Percentiles rank a stretch among this genome's conserved stretches.
Conservation (phyloP, 2,329 filamentous ascomycete genomes). For the Annulohypoxylon truncatum region DNA sequence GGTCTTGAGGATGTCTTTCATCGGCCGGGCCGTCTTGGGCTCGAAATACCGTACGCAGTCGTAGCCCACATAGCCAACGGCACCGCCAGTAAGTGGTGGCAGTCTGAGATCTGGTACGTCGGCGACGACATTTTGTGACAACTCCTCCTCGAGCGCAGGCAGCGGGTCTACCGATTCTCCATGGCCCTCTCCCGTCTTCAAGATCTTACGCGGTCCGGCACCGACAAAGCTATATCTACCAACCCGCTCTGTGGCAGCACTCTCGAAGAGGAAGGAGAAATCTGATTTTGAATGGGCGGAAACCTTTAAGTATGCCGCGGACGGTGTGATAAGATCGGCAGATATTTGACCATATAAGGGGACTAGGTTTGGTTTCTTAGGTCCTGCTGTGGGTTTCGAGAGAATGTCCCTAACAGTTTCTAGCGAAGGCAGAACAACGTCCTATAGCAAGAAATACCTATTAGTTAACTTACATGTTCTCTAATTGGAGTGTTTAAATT, state of each 20-base stretch:
- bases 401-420: constrained; percentile 60
- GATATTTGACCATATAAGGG: constrained; percentile 86
- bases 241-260: constrained; percentile 91
- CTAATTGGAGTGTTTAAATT: constrained; percentile 6
- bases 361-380: constrained; percentile 74
- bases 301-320: constrained; percentile 94
- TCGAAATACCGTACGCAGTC: constrained; percentile 99
- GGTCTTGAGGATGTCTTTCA: constrained; percentile 88
- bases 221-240: constrained; percentile 97
- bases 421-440: constrained; percentile 58
- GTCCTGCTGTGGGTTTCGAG: constrained; percentile 50
- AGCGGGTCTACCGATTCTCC: constrained; percentile 87
- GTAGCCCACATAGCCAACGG: constrained; percentile 96
- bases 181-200: constrained; percentile 89
- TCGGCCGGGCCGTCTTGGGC: constrained; percentile 88
- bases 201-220: constrained; percentile 79
- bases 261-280: constrained; percentile 95
- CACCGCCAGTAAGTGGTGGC: constrained; percentile 89
- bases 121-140: constrained; percentile 82
- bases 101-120: constrained; percentile 84
- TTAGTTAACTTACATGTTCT: constrained; percentile 29
- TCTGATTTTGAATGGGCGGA: constrained; percentile 79
- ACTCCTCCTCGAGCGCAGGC: constrained; percentile 82
- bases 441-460: constrained; percentile 46
- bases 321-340: constrained; percentile 93